These are phyloP conservation scores for Myrmaecium sp. DNA, from an alignment of 2,329 filamentous ascomycete species.

Conservation along the genomic window DNA sequence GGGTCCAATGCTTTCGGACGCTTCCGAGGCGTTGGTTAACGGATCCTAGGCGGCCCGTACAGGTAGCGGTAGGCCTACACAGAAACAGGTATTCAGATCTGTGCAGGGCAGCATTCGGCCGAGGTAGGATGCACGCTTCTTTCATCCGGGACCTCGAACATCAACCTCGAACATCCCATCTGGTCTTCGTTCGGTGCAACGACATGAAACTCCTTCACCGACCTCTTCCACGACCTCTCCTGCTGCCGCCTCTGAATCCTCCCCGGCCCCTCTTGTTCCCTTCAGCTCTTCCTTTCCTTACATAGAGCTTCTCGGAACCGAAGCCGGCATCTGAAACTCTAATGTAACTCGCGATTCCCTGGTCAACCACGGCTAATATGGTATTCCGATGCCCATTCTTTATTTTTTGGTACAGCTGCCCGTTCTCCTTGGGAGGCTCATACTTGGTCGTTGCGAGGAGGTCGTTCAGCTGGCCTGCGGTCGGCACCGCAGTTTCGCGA, in stretches of 20 bases:
- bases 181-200: too few species aligned
- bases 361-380: slow-evolving; percentile 73
- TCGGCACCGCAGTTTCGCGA: slow-evolving; percentile 52
- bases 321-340: slow-evolving; percentile 68
- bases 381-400: slow-evolving; percentile 76
- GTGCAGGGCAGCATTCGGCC: too few species aligned
- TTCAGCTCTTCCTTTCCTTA: slow-evolving; percentile 31
- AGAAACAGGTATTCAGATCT: too few species aligned
- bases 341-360: slow-evolving; percentile 78
- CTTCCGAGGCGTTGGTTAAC: too few species aligned
- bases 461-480: slow-evolving; percentile 50
- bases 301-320: slow-evolving; percentile 50
- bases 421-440: slow-evolving; percentile 39
- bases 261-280: slow-evolving; percentile 23
- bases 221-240: slow-evolving; percentile 22
- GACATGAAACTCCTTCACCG: too few species aligned
- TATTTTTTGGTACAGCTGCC: slow-evolving; percentile 54
- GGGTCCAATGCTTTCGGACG: too few species aligned
- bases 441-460: slow-evolving; percentile 61
- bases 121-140: too few species aligned
- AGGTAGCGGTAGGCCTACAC: too few species aligned
- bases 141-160: too few species aligned
- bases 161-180: too few species aligned
- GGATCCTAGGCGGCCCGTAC: too few species aligned
- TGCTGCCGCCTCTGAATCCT: slow-evolving; percentile 13